Conservation (phyloP, 169 alveolate species). For the Babesia ovata region DNA sequence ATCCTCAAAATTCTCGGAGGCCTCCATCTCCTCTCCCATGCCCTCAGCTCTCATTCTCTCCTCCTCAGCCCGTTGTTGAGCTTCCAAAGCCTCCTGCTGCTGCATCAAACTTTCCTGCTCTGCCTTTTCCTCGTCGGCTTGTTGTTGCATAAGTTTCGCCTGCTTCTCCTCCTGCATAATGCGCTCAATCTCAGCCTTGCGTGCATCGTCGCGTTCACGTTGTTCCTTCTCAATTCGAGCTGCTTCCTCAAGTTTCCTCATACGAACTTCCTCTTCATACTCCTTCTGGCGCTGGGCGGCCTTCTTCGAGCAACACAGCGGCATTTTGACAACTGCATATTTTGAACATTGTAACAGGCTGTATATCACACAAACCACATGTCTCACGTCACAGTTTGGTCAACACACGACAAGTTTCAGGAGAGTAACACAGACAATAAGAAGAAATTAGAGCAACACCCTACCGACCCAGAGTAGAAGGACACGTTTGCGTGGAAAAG, state of each 20-base stretch:
- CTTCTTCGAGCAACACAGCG: constrained; percentile 45
- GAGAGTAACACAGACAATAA: not conserved
- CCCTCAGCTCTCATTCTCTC: not conserved
- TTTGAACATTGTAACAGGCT: no score
- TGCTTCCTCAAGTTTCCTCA: constrained; percentile 35
- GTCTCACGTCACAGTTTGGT: not conserved
- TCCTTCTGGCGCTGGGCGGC: constrained; percentile 58
- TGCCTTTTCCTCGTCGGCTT: constrained; percentile 11
- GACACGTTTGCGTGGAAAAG: no score
- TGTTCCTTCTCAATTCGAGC: constrained; percentile 41
- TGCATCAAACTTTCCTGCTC: constrained; percentile 12
- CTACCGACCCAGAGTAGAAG: no score
- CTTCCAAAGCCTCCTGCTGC: not conserved
- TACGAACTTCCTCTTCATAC: constrained; percentile 43
- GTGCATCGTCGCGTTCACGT: constrained; percentile 20
- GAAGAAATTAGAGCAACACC: no score
- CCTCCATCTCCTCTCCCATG: constrained; percentile 1
- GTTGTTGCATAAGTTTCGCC: constrained; percentile 9
- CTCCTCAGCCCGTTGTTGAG: constrained; percentile 6
- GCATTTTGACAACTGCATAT: constrained; percentile 3
- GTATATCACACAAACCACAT: no score
- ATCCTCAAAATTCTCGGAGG: not conserved
- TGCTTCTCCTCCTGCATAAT: constrained; percentile 46
- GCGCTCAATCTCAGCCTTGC: constrained; percentile 41
- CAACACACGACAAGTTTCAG: not conserved